Evolutionary conservation across 768 basidiomycete genomes (phyloP), one percentile per base, ranked within the genome.

Genomic region (Mrakia blollopis): DNA sequence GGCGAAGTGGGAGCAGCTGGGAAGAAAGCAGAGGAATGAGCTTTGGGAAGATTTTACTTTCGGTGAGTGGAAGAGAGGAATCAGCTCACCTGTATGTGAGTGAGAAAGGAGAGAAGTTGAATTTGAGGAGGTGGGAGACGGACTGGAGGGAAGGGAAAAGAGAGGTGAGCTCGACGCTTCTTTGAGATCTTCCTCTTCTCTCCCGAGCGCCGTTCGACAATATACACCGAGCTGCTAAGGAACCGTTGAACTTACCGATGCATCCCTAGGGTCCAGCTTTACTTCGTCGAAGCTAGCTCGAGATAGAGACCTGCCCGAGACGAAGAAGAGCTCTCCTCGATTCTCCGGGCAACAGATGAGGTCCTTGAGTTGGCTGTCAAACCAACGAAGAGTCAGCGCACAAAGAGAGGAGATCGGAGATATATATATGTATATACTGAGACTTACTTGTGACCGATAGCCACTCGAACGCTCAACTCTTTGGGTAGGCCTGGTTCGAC

Each of bases 341-440:
- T 89, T 87, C 8, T 88, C 85, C 0, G 91, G 91, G 82, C 91
- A 92, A 77, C 91, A 87, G 70, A 92, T 83, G 69, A 93, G 88
- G 84, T 93, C 91, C 50, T 92, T 87, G 39, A 93, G 85, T 84
- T 93, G 92, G 37, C 91, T 91, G 70, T n/a, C 7, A 7, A 14
- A 6, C 23, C 18, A n/a, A 16, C 7, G 37, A 25, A 18, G 37
- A 8, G 35, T 37, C 39, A 39, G 35, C 35, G 23, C 21, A 18
- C 47, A 50, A 18, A 14, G n/a, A 25, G 9, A 21, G 41, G 30
- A 63, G 3, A n/a, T 18, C n/a, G 32, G 5, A 10, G 28, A 62
- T 8, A n/a, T n/a, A 13, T n/a, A 14, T 28, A 21, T 28, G n/a
- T 30, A 28, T n/a, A 62, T 62, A n/a, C 39, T 57, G n/a, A n/a